Conservation (phyloP, 2,329 filamentous ascomycete species). For the Nigrograna mackinnonii region DNA sequence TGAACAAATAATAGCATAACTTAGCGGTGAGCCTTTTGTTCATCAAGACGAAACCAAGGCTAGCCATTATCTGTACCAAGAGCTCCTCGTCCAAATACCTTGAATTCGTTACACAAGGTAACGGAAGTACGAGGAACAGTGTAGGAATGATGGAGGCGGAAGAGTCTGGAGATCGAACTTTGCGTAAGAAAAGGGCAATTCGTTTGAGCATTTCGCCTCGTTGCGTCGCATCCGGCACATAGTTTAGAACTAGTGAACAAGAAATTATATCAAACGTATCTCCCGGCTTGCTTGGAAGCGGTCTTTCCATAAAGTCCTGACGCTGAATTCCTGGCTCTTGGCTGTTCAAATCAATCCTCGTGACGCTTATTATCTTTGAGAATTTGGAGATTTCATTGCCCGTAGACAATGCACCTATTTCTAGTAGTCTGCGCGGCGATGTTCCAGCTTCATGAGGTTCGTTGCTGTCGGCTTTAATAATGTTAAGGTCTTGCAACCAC, state of each 20-base stretch:
- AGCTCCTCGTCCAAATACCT: slow-evolving; percentile 79
- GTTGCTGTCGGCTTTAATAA: slow-evolving; percentile 19
- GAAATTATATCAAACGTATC: slow-evolving; percentile 88
- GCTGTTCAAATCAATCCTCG: slow-evolving; percentile 88
- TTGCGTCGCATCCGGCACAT: slow-evolving; percentile 74
- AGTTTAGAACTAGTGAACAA: slow-evolving; percentile 91
- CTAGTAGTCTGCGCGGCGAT: slow-evolving; percentile 67
- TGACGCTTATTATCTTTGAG: slow-evolving; percentile 68
- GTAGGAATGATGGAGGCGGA: slow-evolving; percentile 55
- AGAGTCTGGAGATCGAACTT: slow-evolving; percentile 14
- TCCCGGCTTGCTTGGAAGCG: slow-evolving; percentile 63
- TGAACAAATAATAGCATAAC: slow-evolving; percentile 89
- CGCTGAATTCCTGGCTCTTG: slow-evolving; percentile 79
- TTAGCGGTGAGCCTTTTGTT: slow-evolving; percentile 78
- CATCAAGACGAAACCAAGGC: slow-evolving; percentile 70
- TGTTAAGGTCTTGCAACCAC: slow-evolving; percentile 53
- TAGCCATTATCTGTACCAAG: slow-evolving; percentile 73
- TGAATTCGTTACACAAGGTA: slow-evolving; percentile 87
- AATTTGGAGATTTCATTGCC: slow-evolving; percentile 80
- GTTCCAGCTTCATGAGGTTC: neutral
- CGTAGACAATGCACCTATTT: slow-evolving; percentile 85
- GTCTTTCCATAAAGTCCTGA: slow-evolving; percentile 92
- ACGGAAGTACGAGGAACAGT: slow-evolving; percentile 87
- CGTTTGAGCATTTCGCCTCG: slow-evolving; percentile 80
- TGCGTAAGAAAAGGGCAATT: slow-evolving; percentile 35